Conservation (phyloP, 106 monocot genomes). For the Acorus calamus region DNA sequence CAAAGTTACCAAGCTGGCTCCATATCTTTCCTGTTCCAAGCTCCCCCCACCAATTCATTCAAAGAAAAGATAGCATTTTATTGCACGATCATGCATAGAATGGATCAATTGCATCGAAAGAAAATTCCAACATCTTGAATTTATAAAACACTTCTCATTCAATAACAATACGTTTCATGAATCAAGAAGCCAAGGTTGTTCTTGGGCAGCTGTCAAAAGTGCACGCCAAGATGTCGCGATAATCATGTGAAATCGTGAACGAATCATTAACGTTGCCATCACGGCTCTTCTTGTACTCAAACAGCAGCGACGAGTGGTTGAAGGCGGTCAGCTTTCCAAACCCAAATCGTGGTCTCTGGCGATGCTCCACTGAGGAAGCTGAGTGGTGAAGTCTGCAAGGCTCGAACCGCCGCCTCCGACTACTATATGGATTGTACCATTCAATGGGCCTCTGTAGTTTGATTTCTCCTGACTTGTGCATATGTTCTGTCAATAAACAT, state of each 20-base stretch:
- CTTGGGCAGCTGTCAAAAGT: constrained; percentile 53
- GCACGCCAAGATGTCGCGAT: constrained; percentile 66
- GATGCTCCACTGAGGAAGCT: constrained; percentile 52
- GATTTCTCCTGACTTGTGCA: constrained; percentile 38
- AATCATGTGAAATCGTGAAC: constrained; percentile 68
- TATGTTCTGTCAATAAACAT: constrained; percentile 21
- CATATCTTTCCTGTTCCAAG: too few relatives aligned
- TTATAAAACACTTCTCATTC: too few relatives aligned
- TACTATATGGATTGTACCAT: constrained; percentile 82
- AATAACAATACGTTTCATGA: too few relatives aligned
- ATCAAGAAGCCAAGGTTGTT: constrained; percentile 57
- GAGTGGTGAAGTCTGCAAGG: constrained; percentile 38
- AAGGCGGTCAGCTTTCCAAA: constrained; percentile 75
- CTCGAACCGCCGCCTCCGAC: constrained; percentile 72
- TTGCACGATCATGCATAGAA: too few relatives aligned
- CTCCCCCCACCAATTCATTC: too few relatives aligned
- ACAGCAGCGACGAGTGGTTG: constrained; percentile 51
- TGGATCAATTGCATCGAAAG: too few relatives aligned
- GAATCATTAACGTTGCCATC: constrained; percentile 63
- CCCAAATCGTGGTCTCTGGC: constrained; percentile 61
- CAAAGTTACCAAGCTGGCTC: too few relatives aligned
- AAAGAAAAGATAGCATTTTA: too few relatives aligned
- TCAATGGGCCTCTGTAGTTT: constrained; percentile 50
- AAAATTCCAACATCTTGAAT: too few relatives aligned
- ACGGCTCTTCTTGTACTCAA: constrained; percentile 79